Evolutionary conservation across 176 grass and related monocot genomes (phyloP).

Genomic region (Dendrocalamus sinicus): DNA sequence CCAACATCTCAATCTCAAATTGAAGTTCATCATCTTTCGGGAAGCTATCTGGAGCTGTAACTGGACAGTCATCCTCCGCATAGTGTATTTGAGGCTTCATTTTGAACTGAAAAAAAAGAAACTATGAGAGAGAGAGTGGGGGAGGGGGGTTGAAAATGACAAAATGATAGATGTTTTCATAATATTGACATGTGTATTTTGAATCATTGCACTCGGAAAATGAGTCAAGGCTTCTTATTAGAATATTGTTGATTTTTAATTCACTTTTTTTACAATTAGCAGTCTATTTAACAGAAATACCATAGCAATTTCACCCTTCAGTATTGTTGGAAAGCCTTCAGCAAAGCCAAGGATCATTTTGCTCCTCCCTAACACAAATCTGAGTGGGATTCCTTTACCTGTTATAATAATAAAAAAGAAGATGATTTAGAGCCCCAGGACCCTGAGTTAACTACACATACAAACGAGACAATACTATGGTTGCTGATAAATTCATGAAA

Average conservation of each 20-base stretch:
- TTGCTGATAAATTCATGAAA: background rate
- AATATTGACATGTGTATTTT: background rate
- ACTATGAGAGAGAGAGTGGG: background rate
- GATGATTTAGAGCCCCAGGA: slow-evolving; percentile 31
- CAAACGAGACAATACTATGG: slow-evolving; percentile 25
- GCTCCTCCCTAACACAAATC: slow-evolving; percentile 89
- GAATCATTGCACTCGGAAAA: slow-evolving; percentile 4
- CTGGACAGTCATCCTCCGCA: slow-evolving; percentile 84
- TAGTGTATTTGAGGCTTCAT: slow-evolving; percentile 98
- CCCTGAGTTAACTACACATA: slow-evolving; percentile 13
- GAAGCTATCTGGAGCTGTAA: slow-evolving; percentile 74
- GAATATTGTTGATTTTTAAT: slow-evolving; percentile 14
- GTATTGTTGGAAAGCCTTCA: slow-evolving; percentile 92
- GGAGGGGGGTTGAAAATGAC: background rate
- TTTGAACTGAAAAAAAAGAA: slow-evolving; percentile 82
- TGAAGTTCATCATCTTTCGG: slow-evolving; percentile 93
- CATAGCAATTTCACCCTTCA: slow-evolving; percentile 90
- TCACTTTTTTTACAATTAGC: slow-evolving; percentile 1
- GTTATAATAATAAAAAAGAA: slow-evolving; percentile 48
- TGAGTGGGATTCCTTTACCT: slow-evolving; percentile 88
- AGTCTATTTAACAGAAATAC: slow-evolving; percentile 55
- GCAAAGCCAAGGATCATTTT: slow-evolving; percentile 95
- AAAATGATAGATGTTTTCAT: background rate
- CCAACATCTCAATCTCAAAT: slow-evolving; percentile 93
- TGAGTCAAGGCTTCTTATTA: background rate